Evolutionary conservation across 2,329 filamentous ascomycete genomes (phyloP).

Genomic region (Fusarium ambrosium): DNA sequence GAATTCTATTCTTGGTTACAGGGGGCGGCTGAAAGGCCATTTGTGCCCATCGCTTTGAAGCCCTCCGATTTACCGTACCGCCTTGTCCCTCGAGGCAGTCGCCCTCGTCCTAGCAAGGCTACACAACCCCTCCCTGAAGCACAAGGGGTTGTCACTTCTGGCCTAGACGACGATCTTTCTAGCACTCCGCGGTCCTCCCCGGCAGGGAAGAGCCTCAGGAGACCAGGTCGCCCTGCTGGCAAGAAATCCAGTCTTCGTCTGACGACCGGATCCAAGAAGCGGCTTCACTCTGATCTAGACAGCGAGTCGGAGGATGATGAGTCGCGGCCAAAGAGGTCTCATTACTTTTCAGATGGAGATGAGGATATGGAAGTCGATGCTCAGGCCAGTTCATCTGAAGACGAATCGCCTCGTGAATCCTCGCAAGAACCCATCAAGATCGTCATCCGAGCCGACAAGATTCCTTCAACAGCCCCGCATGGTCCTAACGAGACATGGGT

Average conservation of each 20-base stretch:
- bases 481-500: constrained; percentile 75
- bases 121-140: background rate
- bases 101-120: constrained; percentile 17
- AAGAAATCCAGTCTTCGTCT: constrained; percentile 62
- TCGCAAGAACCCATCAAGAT: constrained; percentile 55
- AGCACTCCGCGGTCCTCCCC: constrained; percentile 38
- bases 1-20: constrained; percentile 54
- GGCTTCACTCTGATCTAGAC: constrained; percentile 55
- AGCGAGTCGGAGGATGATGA: constrained; percentile 55
- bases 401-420: constrained; percentile 27
- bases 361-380: constrained; percentile 51
- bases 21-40: constrained; percentile 43
- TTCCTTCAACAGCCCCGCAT: constrained; percentile 63
- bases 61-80: constrained; percentile 48
- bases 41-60: constrained; percentile 47
- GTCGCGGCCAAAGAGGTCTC: constrained; percentile 53
- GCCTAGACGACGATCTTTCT: constrained; percentile 33
- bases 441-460: constrained; percentile 62
- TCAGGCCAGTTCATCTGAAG: constrained; percentile 38
- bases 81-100: constrained; percentile 41
- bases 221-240: constrained; percentile 56
- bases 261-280: constrained; percentile 59
- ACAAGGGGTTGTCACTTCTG: constrained; percentile 8
- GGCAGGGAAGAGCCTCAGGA: constrained; percentile 52
- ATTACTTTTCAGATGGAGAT: constrained; percentile 50